phyloP scores from a whole-genome alignment of 2,329 filamentous ascomycete genomes.

The Juglanconis juglandina region DNA sequence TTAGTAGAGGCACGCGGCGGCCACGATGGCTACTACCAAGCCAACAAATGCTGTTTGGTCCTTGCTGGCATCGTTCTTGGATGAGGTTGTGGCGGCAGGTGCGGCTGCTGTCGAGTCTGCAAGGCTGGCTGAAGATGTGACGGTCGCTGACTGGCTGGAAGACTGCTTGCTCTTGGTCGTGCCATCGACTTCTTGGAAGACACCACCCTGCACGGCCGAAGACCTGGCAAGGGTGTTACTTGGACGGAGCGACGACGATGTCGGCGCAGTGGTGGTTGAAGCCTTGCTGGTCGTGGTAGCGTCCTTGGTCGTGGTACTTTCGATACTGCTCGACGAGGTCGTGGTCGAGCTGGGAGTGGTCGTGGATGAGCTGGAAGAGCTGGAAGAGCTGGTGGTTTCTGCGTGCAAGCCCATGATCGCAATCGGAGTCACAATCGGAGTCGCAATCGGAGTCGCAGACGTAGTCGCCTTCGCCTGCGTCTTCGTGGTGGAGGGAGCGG shows the following conservation, averaged over 20 bases:
- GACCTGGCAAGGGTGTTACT: slow-evolving; percentile 9
- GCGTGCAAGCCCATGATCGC: not conserved
- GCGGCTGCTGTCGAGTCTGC: slow-evolving; percentile 20
- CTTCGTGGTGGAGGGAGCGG: slow-evolving; percentile 17
- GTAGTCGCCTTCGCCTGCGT: slow-evolving; percentile 24
- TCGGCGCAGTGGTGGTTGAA: slow-evolving; percentile 4
- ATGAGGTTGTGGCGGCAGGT: slow-evolving; percentile 24
- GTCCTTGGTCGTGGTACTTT: not conserved
- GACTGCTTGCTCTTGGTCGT: slow-evolving; percentile 20
- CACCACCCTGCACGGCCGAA: slow-evolving; percentile 30
- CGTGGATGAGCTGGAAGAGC: slow-evolving; percentile 11
- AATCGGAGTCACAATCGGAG: not conserved
- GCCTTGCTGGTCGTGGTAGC: not conserved
- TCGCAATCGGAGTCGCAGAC: not conserved
- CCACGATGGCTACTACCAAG: slow-evolving; percentile 53
- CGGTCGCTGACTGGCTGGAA: not conserved
- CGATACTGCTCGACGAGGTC: slow-evolving; percentile 8
- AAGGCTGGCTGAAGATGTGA: slow-evolving; percentile 7
- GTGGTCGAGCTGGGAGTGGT: slow-evolving; percentile 18
- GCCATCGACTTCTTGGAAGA: slow-evolving; percentile 54
- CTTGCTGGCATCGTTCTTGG: slow-evolving; percentile 43
- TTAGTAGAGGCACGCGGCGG: slow-evolving; percentile 47
- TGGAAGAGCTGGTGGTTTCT: slow-evolving; percentile 7
- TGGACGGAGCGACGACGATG: slow-evolving; percentile 17
- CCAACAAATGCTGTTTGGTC: slow-evolving; percentile 50